Base-by-base conservation (phyloP, 1,139 yeast species). In the Yamadazyma pseudoaaseri region DNA sequence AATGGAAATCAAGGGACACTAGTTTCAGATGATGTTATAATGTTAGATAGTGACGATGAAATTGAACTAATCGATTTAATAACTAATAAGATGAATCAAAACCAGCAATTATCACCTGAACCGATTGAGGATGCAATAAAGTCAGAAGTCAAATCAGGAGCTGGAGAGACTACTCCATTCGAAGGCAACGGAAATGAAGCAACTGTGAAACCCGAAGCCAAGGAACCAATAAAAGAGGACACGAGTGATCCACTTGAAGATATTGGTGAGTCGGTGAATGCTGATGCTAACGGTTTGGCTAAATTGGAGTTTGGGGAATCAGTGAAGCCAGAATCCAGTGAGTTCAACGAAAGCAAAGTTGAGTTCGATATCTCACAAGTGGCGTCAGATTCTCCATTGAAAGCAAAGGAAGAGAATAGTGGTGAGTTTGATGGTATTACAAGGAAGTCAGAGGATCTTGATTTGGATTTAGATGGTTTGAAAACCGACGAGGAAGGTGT, bases 401-500 rank as follows among this genome's bases (percentile, higher is more conserved):
- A 13, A 6, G 11, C n/a, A 6, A 9, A 26, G 5, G 29, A 16
- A 5, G 11, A 26, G 5, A 6, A 11, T n/a, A 7, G 16, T 16
- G 20, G 25, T 9, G 7, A 6, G 14, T 24, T 4, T 16, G 13
- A 7, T 11, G 20, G 20, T 10, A 12, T 12, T 14, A n/a, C n/a
- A n/a, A n/a, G n/a, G n/a, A 20, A 20, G 5, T 4, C 3, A 12
- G 24, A 18, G 4, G 30, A 27, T 8, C 5, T 27, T 3, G 31
- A 28, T 9, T n/a, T 28, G 4, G 21, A 29, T 14, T 16, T 29
- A 5, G 22, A 17, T 5, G 11, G 23, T n/a, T 29, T 23, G 17
- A 29, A 29, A 11, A 29, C 27, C 5, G 33, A 26, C 18, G 54
- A 51, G 5, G 54, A 52, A 17, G 49, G 45, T 10, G 47, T 51